These are phyloP conservation scores for Zanthoxylum bungeanum DNA, from an alignment of 345 rosid genomes.

Conservation along the genomic window DNA sequence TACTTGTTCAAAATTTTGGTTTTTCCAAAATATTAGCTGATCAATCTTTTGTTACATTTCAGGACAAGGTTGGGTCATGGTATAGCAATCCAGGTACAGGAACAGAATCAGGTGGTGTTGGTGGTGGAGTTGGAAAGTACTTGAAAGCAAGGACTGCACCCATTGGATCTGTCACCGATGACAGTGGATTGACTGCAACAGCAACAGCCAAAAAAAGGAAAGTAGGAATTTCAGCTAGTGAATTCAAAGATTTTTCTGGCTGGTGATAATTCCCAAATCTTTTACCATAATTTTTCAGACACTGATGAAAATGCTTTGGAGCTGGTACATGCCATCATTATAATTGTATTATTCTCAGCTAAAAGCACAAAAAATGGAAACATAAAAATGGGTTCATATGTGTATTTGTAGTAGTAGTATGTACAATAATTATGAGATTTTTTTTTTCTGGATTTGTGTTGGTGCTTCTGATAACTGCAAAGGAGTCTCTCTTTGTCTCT, in stretches of 20 bases:
- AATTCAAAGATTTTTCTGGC: slow-evolving; percentile 71
- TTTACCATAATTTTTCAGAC: slow-evolving; percentile 8
- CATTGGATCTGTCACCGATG: slow-evolving; percentile 31
- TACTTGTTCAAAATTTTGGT: neutral
- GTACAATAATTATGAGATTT: slow-evolving; percentile 7
- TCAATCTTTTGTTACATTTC: slow-evolving; percentile 20
- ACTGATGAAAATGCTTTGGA: neutral
- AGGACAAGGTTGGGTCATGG: slow-evolving; percentile 91
- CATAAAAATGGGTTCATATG: neutral
- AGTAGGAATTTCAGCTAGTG: slow-evolving; percentile 42
- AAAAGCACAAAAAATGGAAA: neutral
- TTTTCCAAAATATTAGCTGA: neutral
- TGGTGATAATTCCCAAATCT: slow-evolving; percentile 45
- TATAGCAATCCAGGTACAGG: slow-evolving; percentile 88
- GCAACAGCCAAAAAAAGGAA: slow-evolving; percentile 64
- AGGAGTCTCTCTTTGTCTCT: neutral
- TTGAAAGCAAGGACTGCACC: slow-evolving; percentile 53
- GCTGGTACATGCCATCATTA: neutral
- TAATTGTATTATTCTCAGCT: slow-evolving; percentile 16
- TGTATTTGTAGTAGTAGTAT: neutral
- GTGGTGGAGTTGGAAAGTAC: slow-evolving; percentile 70
- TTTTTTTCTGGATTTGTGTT: no score
- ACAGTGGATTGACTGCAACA: slow-evolving; percentile 29
- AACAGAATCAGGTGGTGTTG: slow-evolving; percentile 41
- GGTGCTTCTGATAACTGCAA: neutral